A percentile compares a stretch with the other conserved stretches of the same genome.
phyloP scores from a whole-genome alignment of 768 basidiomycete species.

The Suillus weaverae region DNA sequence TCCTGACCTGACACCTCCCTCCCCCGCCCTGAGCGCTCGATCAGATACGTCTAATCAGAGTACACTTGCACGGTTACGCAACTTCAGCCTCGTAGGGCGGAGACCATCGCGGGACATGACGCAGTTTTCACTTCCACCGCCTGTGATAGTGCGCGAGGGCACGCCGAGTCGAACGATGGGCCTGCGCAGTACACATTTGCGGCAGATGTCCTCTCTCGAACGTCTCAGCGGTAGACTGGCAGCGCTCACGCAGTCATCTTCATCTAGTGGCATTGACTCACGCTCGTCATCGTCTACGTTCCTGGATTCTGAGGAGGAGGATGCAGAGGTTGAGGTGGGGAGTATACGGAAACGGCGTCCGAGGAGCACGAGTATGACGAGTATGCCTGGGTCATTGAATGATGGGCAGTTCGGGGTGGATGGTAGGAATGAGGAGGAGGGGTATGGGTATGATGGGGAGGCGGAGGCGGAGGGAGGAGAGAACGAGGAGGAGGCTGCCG shows the following conservation, averaged over 20 bases:
- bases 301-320: conserved; percentile 50
- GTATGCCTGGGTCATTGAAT: conserved; percentile 85
- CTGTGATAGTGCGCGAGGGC: conserved; percentile 23
- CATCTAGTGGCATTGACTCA: conserved; percentile 53
- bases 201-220: conserved; percentile 79
- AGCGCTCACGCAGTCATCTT: conserved; percentile 46
- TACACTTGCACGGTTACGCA: conserved; percentile 69
- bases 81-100: conserved; percentile 72
- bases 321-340: conserved; percentile 42
- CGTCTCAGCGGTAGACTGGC: conserved; percentile 59
- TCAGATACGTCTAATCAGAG: conserved; percentile 83
- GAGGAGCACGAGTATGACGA: conserved; percentile 68
- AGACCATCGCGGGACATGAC: conserved; percentile 35
- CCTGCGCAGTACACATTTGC: conserved; percentile 46
- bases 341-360: conserved; percentile 39
- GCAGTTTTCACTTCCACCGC: conserved; percentile 31
- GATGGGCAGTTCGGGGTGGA: conserved; percentile 58
- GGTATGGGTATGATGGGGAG: conserved; percentile 34
- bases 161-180: conserved; percentile 22
- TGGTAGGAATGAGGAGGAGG: conserved; percentile 32
- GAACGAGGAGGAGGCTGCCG: conserved; percentile 62
- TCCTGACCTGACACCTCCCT: conserved; percentile 82
- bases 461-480: conserved; percentile 36
- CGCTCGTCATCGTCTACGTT: conserved; percentile 49
- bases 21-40: conserved; percentile 90